These are phyloP conservation scores for Chaetothyriales sp. DNA, from an alignment of 2,329 filamentous ascomycete species.

Conservation along the genomic window DNA sequence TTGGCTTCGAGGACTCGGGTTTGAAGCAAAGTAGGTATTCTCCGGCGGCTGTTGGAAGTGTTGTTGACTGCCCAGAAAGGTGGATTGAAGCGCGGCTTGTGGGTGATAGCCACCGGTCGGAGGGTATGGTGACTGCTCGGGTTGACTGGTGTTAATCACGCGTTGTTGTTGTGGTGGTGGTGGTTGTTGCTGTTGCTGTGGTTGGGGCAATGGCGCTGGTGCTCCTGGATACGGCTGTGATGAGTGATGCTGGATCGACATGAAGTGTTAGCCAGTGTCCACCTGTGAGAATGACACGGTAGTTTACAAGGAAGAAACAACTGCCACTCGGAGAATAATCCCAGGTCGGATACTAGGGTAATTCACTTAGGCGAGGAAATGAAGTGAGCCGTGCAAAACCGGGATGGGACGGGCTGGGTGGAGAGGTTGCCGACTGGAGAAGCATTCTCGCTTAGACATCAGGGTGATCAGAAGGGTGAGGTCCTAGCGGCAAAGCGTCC, in stretches of 20 bases:
- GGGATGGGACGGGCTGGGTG: background rate
- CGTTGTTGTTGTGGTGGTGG: conserved; percentile 21
- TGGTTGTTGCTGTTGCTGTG: conserved; percentile 21
- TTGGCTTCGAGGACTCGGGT: conserved; percentile 71
- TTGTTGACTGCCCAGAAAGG: conserved; percentile 46
- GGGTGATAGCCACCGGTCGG: conserved; percentile 13
- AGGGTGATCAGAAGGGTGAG: background rate
- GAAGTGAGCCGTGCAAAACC: background rate
- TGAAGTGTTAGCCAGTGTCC: conserved; percentile 5
- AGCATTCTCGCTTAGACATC: conserved; percentile 6
- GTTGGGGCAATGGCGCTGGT: conserved; percentile 14
- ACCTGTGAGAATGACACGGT: background rate
- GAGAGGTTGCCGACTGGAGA: conserved; percentile 4
- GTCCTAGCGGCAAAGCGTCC: background rate
- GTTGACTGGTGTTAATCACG: conserved; percentile 10
- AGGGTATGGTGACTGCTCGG: conserved; percentile 13
- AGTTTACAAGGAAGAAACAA: conserved; percentile 1
- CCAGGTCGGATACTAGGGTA: background rate
- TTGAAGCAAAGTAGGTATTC: conserved; percentile 63
- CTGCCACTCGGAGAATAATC: conserved; percentile 5
- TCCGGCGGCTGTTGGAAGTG: conserved; percentile 37
- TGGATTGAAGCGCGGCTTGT: conserved; percentile 30
- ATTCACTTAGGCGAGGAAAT: background rate
- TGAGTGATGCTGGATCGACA: conserved; percentile 18
- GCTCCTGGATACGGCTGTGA: conserved; percentile 13